phyloP scores from a whole-genome alignment of 495 filamentous ascomycete genomes.

The Stereocaulon alpinum region DNA sequence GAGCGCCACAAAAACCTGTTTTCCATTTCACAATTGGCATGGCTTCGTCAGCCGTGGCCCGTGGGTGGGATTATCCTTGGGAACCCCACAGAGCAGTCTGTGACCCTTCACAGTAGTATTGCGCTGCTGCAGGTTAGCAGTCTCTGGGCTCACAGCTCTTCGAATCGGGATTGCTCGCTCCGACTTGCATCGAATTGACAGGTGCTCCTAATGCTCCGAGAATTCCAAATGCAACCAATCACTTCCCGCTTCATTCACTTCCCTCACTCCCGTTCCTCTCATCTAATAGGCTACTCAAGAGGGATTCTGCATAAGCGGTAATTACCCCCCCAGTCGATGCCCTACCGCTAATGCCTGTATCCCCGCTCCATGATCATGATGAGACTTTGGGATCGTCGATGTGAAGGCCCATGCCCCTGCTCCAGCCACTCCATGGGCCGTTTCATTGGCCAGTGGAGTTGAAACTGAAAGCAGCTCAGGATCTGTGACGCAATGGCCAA shows the following conservation, averaged over 20 bases:
- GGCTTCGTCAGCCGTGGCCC: too few relatives aligned
- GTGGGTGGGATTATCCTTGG: too few relatives aligned
- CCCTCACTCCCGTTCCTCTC: background rate
- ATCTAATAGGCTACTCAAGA: background rate
- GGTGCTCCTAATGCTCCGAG: background rate
- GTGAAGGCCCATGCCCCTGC: background rate
- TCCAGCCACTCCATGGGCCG: background rate
- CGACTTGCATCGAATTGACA: background rate
- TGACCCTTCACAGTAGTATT: too few relatives aligned
- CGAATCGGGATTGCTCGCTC: background rate
- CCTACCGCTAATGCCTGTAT: background rate
- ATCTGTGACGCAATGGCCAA: constrained; percentile 11
- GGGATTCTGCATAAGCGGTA: background rate
- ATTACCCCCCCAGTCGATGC: background rate
- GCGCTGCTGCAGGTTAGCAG: background rate
- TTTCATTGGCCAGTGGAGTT: background rate
- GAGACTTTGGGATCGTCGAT: background rate
- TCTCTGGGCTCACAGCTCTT: background rate
- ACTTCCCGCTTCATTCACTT: background rate
- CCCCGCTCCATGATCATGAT: background rate
- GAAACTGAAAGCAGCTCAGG: background rate
- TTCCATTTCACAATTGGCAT: background rate
- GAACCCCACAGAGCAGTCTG: too few relatives aligned
- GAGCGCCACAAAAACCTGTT: background rate
- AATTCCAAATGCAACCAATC: background rate